These are phyloP conservation scores for Aureobasidium vineae DNA, from an alignment of 2,329 filamentous ascomycete species.

Conservation along the genomic window DNA sequence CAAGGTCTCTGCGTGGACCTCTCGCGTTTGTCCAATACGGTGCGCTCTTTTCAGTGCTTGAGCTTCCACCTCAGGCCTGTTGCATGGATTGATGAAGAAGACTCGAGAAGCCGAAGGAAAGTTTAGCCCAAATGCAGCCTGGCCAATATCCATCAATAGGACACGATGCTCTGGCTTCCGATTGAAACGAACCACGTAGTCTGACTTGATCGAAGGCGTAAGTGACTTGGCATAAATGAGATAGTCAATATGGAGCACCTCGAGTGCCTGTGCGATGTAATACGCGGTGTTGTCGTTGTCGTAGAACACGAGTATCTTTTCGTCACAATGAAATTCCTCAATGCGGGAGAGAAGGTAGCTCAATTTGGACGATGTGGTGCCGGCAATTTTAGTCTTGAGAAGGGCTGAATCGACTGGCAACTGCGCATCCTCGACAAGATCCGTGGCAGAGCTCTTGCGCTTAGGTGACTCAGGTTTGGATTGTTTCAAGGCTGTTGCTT, in stretches of 20 bases:
- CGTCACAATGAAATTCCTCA: conserved; percentile 62
- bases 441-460: background rate
- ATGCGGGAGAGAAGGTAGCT: conserved; percentile 80
- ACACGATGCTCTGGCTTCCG: conserved; percentile 67
- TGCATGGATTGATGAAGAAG: conserved; percentile 85
- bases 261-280: conserved; percentile 79
- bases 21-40: conserved; percentile 75
- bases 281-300: conserved; percentile 83
- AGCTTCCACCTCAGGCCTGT: conserved; percentile 78
- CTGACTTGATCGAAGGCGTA: conserved; percentile 60
- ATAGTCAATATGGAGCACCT: conserved; percentile 64
- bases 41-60: conserved; percentile 91
- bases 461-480: background rate
- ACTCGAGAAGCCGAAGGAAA: conserved; percentile 79
- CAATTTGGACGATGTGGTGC: conserved; percentile 81
- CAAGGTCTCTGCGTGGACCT: conserved; percentile 81
- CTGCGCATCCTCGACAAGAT: background rate
- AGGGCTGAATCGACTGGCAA: conserved; percentile 54
- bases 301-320: conserved; percentile 93
- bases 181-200: conserved; percentile 79
- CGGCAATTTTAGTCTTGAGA: conserved; percentile 62
- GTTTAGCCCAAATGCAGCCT: conserved; percentile 85
- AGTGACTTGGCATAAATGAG: conserved; percentile 66
- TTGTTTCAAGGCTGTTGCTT: conserved; percentile 1
- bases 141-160: conserved; percentile 84